phyloP scores from a whole-genome alignment of 2,329 filamentous ascomycete species.

The Lasiodiplodia citricola region DNA sequence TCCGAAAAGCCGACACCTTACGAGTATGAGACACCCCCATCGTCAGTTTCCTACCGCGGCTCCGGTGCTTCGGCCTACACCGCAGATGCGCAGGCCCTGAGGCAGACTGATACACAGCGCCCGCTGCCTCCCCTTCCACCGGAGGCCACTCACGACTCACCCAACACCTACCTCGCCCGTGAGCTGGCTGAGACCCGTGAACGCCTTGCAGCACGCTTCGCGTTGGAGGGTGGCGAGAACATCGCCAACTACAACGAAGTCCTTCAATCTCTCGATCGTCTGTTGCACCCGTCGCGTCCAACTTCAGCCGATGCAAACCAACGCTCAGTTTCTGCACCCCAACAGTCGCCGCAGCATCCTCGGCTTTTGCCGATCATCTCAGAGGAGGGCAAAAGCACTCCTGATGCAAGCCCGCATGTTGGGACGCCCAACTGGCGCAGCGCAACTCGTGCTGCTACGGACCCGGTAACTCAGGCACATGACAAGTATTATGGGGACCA shows the following conservation, averaged over 20 bases:
- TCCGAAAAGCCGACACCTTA: conserved; percentile 44
- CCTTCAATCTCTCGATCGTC: conserved; percentile 18
- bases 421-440: conserved; percentile 34
- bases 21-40: conserved; percentile 59
- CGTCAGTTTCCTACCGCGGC: conserved; percentile 51
- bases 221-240: conserved; percentile 50
- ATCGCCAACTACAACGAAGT: conserved; percentile 63
- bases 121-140: conserved; percentile 52
- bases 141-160: conserved; percentile 45
- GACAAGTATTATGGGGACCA: conserved; percentile 36
- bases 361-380: conserved; percentile 56
- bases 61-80: conserved; percentile 34
- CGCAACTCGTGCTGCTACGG: conserved; percentile 50
- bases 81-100: conserved; percentile 4
- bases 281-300: conserved; percentile 25
- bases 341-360: conserved; percentile 39
- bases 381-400: conserved; percentile 52
- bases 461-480: conserved; percentile 40
- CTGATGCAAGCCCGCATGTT: conserved; percentile 37
- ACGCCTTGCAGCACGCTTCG: conserved; percentile 59
- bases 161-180: conserved; percentile 58
- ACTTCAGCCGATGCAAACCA: conserved; percentile 35
- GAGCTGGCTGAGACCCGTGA: conserved; percentile 64
- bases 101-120: conserved; percentile 36
- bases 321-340: conserved; percentile 56